These are phyloP conservation scores for Cucumis cinereus DNA, from an alignment of 306 rosid species.

Conservation along the genomic window DNA sequence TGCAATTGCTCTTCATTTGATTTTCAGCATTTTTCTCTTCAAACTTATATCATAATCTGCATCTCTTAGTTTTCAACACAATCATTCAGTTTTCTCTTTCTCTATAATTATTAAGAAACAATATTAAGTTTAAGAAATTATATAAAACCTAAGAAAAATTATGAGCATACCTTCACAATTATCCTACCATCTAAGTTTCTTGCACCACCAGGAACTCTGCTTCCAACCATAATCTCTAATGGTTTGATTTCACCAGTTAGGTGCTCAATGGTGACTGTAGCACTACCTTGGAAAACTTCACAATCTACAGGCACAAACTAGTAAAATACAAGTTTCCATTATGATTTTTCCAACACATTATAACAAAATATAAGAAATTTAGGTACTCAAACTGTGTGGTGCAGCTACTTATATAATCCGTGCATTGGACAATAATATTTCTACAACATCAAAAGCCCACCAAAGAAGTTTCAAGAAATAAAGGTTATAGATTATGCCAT, in stretches of 20 bases:
- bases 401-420: background rate
- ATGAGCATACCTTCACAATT: slow-evolving; percentile 58
- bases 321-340: slow-evolving; percentile 65
- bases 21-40: background rate
- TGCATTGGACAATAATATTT: background rate
- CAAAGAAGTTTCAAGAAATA: background rate
- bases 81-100: background rate
- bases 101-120: background rate
- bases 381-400: background rate
- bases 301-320: slow-evolving; percentile 99
- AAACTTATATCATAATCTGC: background rate
- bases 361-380: background rate
- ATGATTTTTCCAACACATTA: slow-evolving; percentile 21
- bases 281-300: slow-evolving; percentile 85
- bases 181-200: slow-evolving; percentile 95
- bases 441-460: background rate
- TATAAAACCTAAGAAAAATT: background rate
- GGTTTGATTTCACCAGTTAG: slow-evolving; percentile 95
- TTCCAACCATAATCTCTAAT: slow-evolving; percentile 71
- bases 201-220: slow-evolving; percentile 93
- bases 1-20: background rate
- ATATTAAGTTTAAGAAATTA: background rate
- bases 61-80: background rate
- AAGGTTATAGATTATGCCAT: background rate
- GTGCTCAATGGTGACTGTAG: slow-evolving; percentile 87